These are phyloP conservation scores for Histomonas meleagridis DNA, from an alignment of 208 protist species.

Conservation along the genomic window DNA sequence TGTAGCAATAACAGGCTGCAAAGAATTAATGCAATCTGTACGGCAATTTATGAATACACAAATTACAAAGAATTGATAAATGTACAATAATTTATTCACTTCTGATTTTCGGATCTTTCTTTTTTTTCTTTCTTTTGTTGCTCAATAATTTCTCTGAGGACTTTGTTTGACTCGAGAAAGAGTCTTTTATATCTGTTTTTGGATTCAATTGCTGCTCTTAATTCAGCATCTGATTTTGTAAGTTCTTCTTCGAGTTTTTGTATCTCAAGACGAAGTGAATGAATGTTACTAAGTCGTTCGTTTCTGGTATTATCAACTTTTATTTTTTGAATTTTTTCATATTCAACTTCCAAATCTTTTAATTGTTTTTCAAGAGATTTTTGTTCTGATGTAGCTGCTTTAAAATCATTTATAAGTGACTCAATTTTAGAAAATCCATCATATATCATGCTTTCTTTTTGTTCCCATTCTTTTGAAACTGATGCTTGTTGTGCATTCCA, in stretches of 20 bases:
- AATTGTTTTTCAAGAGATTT: not conserved
- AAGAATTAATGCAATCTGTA: not conserved
- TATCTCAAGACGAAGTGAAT: not conserved
- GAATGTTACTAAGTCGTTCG: not conserved
- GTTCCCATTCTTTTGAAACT: not conserved
- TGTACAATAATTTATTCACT: too few relatives aligned
- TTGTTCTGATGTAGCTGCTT: not conserved
- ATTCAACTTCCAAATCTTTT: not conserved
- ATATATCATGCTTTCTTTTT: not conserved
- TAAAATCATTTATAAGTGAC: not conserved
- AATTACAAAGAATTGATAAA: too few relatives aligned
- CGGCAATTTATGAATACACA: not conserved
- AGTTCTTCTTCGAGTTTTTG: constrained; percentile 1
- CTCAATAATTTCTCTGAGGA: not conserved
- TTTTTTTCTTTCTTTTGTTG: not conserved
- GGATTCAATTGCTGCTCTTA: not conserved
- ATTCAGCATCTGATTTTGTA: not conserved
- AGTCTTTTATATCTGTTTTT: not conserved
- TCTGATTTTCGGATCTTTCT: not conserved
- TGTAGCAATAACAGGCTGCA: not conserved
- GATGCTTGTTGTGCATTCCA: not conserved
- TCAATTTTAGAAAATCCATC: not conserved
- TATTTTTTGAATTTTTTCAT: not conserved
- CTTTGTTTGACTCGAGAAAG: not conserved
- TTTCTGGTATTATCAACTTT: not conserved